Conservation (phyloP, 2,329 filamentous ascomycete genomes). For the Aureobasidium sp. region DNA sequence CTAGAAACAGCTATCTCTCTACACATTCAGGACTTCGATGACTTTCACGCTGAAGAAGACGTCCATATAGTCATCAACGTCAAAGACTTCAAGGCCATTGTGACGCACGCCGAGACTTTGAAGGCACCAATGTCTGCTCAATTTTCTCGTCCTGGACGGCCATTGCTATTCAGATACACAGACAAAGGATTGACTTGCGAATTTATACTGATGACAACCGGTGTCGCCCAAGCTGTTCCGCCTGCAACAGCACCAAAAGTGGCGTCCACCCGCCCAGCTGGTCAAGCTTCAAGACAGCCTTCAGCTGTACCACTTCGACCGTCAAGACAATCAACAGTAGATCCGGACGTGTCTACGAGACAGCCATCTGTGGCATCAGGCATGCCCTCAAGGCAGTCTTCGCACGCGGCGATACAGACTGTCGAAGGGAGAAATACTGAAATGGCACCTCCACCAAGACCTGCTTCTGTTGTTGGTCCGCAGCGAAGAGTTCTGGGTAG, state of each 20-base stretch:
- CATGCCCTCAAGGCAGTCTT: slow-evolving; percentile 3
- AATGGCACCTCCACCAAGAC: slow-evolving; percentile 18
- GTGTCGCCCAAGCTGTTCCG: slow-evolving; percentile 44
- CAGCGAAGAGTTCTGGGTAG: slow-evolving; percentile 22
- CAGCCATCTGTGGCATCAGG: slow-evolving; percentile 10
- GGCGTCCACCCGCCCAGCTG: slow-evolving; percentile 27
- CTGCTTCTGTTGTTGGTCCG: slow-evolving; percentile 2
- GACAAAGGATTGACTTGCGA: slow-evolving; percentile 63
- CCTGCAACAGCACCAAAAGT: slow-evolving; percentile 29
- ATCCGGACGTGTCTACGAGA: not conserved
- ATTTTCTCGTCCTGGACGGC: slow-evolving; percentile 65
- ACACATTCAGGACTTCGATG: slow-evolving; percentile 68
- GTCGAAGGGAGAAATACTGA: not conserved
- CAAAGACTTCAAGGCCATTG: slow-evolving; percentile 74
- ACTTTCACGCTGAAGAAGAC: slow-evolving; percentile 65
- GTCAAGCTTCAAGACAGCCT: slow-evolving; percentile 28
- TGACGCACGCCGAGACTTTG: slow-evolving; percentile 65
- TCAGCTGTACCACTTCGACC: slow-evolving; percentile 17
- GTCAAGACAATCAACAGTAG: slow-evolving; percentile 6
- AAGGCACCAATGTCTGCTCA: slow-evolving; percentile 59
- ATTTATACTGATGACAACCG: slow-evolving; percentile 77
- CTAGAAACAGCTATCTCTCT: slow-evolving; percentile 73
- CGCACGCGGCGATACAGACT: not conserved
- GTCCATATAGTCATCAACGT: slow-evolving; percentile 75
- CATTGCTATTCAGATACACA: slow-evolving; percentile 63